A percentile compares a stretch with the other conserved stretches of the same genome.
Evolutionary conservation across 768 basidiomycete genomes (phyloP).

Genomic region (Scleroderma bovista): DNA sequence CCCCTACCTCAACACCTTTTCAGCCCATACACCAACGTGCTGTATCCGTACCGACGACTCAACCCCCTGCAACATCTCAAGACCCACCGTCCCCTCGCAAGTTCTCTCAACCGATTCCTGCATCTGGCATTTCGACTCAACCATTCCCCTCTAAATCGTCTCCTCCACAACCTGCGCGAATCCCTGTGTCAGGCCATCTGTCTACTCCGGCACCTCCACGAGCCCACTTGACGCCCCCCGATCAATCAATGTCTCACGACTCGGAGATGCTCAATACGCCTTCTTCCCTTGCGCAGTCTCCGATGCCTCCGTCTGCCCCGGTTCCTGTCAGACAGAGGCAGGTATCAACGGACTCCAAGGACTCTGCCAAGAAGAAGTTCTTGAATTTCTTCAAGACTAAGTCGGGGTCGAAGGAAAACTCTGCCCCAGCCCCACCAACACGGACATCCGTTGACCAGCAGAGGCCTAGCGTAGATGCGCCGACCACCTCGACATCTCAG

Average conservation of each 20-base stretch:
- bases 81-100: constrained; percentile 26
- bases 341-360: constrained; percentile 27
- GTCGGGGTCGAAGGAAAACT: constrained; percentile 28
- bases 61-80: constrained; percentile 12
- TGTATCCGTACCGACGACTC: constrained; percentile 30
- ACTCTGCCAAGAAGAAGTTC: constrained; percentile 28
- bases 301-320: constrained; percentile 35
- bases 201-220: constrained; percentile 27
- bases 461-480: constrained; percentile 8
- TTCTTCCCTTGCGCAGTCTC: constrained; percentile 54
- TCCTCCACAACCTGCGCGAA: constrained; percentile 18
- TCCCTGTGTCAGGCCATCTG: constrained; percentile 25
- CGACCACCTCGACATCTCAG: constrained; percentile 6
- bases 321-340: constrained; percentile 19
- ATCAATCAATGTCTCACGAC: constrained; percentile 41
- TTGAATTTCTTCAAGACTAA: constrained; percentile 28
- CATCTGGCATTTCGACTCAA: constrained; percentile 21
- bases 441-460: constrained; percentile 18
- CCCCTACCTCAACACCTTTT: constrained; percentile 14
- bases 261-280: constrained; percentile 55
- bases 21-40: constrained; percentile 31
- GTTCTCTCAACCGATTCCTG: constrained; percentile 21
- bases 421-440: constrained; percentile 14
- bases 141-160: constrained; percentile 25
- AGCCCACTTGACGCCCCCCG: constrained; percentile 19